These are phyloP conservation scores for Chlamydomonas sp. DNA, from an alignment of 139 green algal species.

Conservation along the genomic window DNA sequence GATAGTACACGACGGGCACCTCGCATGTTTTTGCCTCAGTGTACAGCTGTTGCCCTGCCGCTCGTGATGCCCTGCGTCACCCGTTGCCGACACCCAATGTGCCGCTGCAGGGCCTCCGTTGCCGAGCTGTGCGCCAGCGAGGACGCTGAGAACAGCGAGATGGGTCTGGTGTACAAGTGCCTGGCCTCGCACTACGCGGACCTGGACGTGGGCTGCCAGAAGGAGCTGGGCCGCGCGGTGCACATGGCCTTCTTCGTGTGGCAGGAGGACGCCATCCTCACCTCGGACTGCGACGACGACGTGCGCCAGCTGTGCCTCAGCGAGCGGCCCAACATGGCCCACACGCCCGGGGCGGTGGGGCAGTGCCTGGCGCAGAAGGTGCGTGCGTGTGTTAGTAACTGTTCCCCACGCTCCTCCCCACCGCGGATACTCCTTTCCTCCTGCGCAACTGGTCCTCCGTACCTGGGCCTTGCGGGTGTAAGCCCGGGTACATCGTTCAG, in stretches of 20 bases:
- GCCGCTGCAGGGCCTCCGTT: not conserved
- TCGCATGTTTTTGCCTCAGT: no score
- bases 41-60: slow-evolving; percentile 54
- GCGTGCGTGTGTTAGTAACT: not conserved
- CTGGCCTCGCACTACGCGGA: slow-evolving; percentile 65
- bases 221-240: slow-evolving; percentile 81
- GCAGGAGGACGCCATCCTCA: slow-evolving; percentile 66
- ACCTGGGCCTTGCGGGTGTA: no score
- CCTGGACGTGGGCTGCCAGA: slow-evolving; percentile 66
- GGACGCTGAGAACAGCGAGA: slow-evolving; percentile 36
- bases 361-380: slow-evolving; percentile 69
- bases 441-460: no score
- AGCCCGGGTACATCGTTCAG: no score
- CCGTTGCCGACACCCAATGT: not conserved
- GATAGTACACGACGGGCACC: no score
- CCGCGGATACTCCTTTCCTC: not conserved
- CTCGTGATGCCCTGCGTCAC: not conserved
- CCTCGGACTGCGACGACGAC: slow-evolving; percentile 77
- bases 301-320: slow-evolving; percentile 61
- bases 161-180: slow-evolving; percentile 76
- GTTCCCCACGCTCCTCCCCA: not conserved
- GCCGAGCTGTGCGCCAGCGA: slow-evolving; percentile 37
- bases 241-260: slow-evolving; percentile 90
- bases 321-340: slow-evolving; percentile 40
- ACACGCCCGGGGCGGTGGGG: slow-evolving; percentile 64